Base-by-base conservation (phyloP, 164 flowering plant species). In the Dillenia suffruticosa region DNA sequence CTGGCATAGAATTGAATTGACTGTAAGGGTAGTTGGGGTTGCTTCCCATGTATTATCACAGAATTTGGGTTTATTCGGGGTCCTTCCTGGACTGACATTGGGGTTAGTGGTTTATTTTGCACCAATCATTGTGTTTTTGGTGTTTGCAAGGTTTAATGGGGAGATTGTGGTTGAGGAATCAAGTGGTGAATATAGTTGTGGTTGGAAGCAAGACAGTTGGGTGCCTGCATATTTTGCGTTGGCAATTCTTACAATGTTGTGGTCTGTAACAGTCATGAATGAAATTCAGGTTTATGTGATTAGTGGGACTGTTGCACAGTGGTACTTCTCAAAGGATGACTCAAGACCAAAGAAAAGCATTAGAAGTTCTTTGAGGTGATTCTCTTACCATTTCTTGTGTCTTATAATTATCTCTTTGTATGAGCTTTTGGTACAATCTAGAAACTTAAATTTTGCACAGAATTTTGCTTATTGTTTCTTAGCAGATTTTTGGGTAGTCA, bases 161-260 rank as follows among this genome's bases (percentile, higher is more conserved):
- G 77, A 84, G 57, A 83, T 91, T 74, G 85, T 79, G 49, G 57
- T 61, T 4, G 59, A 46, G 40, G 88, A 75, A 55, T 72, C 78
- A 3, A 54, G 57, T 57, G 87, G 75, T 16, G 84, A 72, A 57
- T 82, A 80, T 68, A 19, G 56, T 44, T 94, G 99, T 76, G 84
- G 56, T 60, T 94, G 99, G 99, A 88, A 94, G 77, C 84, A 85
- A 61, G 93, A 87, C 70, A 60, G 85, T 47, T 94, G 99, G 99
- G 99, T 94, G 65, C 95, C 95, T 13, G 96, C 93, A 1, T 94
- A 91, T 63, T 94, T 70, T 76, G 67, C 95, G 0, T 59, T 94
- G 81, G 93, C 93, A 0, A 88, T 89, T 72, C 59, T 94, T 47
- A 91, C 97, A 9, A 86, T 91, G 89, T 50, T 91, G 63, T 94